phyloP scores from a whole-genome alignment of 495 filamentous ascomycete species.

The Alectoria sarmentosa region DNA sequence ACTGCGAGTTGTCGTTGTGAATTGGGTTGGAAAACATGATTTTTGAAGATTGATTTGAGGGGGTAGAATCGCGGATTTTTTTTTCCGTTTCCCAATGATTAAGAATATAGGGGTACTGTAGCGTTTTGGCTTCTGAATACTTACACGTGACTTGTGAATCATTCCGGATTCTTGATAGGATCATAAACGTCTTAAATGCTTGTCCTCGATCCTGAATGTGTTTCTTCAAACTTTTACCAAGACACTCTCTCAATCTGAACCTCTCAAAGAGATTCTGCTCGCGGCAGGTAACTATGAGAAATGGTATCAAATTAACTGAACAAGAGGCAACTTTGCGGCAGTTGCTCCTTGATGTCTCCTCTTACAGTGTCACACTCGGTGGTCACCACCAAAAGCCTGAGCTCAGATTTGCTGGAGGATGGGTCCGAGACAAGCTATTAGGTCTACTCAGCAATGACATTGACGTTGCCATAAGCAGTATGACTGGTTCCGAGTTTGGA shows the following conservation, averaged over 20 bases:
- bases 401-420: conserved; percentile 92
- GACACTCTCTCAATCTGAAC: not conserved
- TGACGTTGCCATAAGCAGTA: conserved; percentile 87
- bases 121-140: too few species aligned
- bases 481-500: conserved; percentile 85
- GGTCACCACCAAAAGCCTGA: conserved; percentile 28
- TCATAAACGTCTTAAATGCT: not conserved
- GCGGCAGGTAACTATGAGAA: conserved; percentile 16
- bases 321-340: conserved; percentile 60
- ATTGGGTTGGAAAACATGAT: too few species aligned
- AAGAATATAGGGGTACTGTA: too few species aligned
- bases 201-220: not conserved
- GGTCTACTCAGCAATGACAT: conserved; percentile 79
- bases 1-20: too few species aligned
- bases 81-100: too few species aligned
- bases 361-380: conserved; percentile 54
- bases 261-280: not conserved
- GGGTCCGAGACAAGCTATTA: conserved; percentile 95
- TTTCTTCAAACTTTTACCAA: not conserved
- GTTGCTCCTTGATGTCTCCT: conserved; percentile 68
- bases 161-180: not conserved
- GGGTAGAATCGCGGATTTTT: too few species aligned
- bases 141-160: too few species aligned
- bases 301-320: conserved; percentile 50
- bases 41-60: too few species aligned